Conservation (phyloP, 352 stramenopile species). For the Pythium biforme region DNA sequence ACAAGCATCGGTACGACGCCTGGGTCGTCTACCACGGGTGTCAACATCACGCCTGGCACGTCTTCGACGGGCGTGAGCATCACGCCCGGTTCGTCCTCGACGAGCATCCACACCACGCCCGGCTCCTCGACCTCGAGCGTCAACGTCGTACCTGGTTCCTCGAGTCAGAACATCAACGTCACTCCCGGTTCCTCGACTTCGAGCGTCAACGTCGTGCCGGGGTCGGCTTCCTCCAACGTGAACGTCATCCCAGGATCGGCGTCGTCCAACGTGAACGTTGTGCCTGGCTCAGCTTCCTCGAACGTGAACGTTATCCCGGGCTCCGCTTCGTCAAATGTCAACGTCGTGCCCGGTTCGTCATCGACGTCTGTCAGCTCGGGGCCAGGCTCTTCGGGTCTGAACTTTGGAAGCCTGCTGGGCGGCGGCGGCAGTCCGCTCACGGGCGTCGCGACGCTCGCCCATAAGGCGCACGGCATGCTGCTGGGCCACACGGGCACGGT, state of each 20-base stretch:
- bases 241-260: background rate
- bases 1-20: background rate
- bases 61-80: slow-evolving; percentile 3
- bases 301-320: background rate
- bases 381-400: background rate
- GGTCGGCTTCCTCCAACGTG: background rate
- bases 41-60: slow-evolving; percentile 11
- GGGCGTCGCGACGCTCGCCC: slow-evolving; percentile 10
- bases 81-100: background rate
- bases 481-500: slow-evolving; percentile 17
- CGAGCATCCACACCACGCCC: background rate
- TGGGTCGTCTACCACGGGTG: background rate
- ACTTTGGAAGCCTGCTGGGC: background rate
- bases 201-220: slow-evolving; percentile 1
- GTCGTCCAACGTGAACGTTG: background rate
- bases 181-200: background rate
- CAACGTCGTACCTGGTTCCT: background rate
- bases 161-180: background rate
- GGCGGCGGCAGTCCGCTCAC: slow-evolving; percentile 2
- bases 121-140: background rate
- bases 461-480: slow-evolving; percentile 9
- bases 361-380: background rate
- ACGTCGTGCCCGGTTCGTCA: background rate
- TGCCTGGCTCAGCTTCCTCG: background rate
- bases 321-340: background rate